Evolutionary conservation across 768 basidiomycete species (phyloP), one percentile per base, ranked within the genome.

Genomic region (Tylopilus balloui): DNA sequence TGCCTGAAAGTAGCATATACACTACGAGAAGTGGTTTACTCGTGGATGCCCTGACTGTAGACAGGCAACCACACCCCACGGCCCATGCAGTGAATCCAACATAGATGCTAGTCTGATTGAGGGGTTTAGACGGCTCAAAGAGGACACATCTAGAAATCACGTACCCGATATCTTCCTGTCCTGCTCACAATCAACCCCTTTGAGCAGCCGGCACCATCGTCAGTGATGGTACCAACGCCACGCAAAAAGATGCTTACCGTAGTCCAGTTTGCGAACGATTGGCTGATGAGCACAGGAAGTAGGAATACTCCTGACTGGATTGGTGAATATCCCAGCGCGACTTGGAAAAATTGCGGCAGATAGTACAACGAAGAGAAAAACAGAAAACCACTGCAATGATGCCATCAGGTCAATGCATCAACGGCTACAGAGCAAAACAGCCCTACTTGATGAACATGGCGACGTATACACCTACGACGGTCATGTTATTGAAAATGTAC

Each of bases 311-410:
- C 81, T 3, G 77, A 78, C 60, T 73, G 77, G 36, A 87, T 79
- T 1, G 88, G 81, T 8, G 78, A 76, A 52, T 78, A 80, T 5
- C 80, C 81, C n/a, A 83, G 66, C 4, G 78, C 83, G 9, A 86
- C 78, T 67, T 88, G 86, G 67, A 87, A 85, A 61, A 79, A 88
- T 54, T 85, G 81, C 2, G 88, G 86, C 0, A 89, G 73, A 57
- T 86, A 87, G 63, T 80, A 87, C 12, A 86, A 61, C 9, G 83
- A 76, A 15, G 79, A 83, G 64, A 77, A 81, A 62, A 80, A 82
- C 3, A 81, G 70, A 53, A 82, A 77, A 21, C 80, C 81, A 42
- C 80, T 83, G 49, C 9, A 13, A 43, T 0, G 11, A 8, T 9
- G 12, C 20, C 14, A 28, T 58, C 47, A 50, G 21, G 19, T 47